These are phyloP conservation scores for Trichothecium sympodiale DNA, from an alignment of 2,329 filamentous ascomycete genomes.

Conservation along the genomic window DNA sequence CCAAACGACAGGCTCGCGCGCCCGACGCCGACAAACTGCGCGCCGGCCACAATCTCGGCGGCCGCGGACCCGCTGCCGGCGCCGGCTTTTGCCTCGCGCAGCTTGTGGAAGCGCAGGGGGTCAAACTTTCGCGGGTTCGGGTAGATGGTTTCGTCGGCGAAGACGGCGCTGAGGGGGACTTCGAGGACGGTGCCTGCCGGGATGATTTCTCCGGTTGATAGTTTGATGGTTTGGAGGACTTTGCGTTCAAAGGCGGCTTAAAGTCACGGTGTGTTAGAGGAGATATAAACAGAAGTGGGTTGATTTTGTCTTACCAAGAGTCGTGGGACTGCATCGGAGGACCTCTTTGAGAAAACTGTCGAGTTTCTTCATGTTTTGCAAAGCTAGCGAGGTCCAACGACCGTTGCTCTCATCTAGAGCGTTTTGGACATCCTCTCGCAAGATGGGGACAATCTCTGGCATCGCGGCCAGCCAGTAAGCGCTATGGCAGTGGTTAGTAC, in stretches of 20 bases:
- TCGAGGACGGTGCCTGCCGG: constrained; percentile 32
- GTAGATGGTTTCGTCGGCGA: constrained; percentile 22
- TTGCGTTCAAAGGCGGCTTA: constrained; percentile 38
- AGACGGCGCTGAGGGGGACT: constrained; percentile 24
- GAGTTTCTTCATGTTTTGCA: constrained; percentile 26
- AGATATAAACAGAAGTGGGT: background rate
- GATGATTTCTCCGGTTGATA: constrained; percentile 41
- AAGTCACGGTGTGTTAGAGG: no score
- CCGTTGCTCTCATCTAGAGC: constrained; percentile 23
- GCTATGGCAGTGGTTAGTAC: constrained; percentile 11
- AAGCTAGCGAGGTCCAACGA: constrained; percentile 20
- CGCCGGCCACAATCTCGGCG: no score
- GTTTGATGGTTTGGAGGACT: constrained; percentile 36
- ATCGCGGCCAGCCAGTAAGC: constrained; percentile 40
- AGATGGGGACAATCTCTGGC: constrained; percentile 36
- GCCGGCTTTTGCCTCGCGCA: no score
- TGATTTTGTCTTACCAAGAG: constrained; percentile 16
- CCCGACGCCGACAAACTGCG: constrained; percentile 30
- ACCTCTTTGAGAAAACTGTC: constrained; percentile 29
- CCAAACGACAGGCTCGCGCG: constrained; percentile 37
- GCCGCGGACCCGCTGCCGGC: no score
- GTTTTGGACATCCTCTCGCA: constrained; percentile 38
- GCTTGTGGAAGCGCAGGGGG: constrained; percentile 30
- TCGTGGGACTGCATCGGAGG: constrained; percentile 18
- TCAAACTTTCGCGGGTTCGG: constrained; percentile 26